Conservation (phyloP, 164 flowering plant species). For the Magnolia sinica region DNA sequence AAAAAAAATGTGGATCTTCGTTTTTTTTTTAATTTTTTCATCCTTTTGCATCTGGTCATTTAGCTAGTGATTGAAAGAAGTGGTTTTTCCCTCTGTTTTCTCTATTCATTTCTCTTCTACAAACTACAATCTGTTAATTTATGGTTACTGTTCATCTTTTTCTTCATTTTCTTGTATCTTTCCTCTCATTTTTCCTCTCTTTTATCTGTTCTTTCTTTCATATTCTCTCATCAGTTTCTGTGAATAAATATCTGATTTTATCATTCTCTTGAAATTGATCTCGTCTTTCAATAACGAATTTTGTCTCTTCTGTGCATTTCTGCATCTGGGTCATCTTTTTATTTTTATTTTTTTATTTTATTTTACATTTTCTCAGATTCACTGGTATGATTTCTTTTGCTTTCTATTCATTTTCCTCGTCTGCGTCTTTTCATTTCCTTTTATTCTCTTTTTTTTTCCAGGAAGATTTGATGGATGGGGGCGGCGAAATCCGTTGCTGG, state of each 20-base stretch:
- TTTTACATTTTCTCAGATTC: background rate
- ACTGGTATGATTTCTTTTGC: background rate
- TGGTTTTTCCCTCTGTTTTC: background rate
- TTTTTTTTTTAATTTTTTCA: background rate
- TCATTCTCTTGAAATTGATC: background rate
- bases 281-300: background rate
- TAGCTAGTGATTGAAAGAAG: background rate
- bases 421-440: background rate
- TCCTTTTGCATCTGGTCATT: background rate
- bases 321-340: background rate
- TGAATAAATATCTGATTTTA: background rate
- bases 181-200: background rate
- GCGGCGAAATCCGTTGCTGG: constrained; percentile 51
- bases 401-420: background rate
- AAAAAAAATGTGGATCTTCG: background rate
- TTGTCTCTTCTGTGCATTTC: background rate
- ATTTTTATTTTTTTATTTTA: background rate
- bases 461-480: constrained; percentile 42
- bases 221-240: too few relatives aligned
- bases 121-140: background rate
- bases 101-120: background rate
- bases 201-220: background rate
- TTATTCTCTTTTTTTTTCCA: background rate
- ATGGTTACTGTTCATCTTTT: background rate
- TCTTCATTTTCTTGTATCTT: background rate